Base-by-base conservation (phyloP, 352 stramenopile genomes). In the Peronospora destructor region DNA sequence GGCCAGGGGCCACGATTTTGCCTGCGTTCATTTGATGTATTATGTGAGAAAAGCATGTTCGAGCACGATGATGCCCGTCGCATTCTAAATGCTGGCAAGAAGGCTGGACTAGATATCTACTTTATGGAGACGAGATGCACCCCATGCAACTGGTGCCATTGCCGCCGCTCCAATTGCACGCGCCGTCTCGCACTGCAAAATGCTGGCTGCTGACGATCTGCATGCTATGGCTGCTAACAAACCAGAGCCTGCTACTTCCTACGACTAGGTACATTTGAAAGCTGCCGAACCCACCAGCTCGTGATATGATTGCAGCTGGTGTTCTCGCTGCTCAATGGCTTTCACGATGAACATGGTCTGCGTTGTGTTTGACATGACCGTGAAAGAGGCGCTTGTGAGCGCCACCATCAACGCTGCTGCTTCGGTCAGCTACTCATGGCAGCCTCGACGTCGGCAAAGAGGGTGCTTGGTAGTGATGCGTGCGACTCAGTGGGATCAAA, bases 281-380 rank as follows among this genome's bases (percentile, higher is more conserved):
- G 56, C 59, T 93, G 21, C 65, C 68, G 21, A 88, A 72, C 79
- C 21, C n/a, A n/a, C n/a, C n/a, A n/a, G n/a, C n/a, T n/a, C 71
- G 77, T 37, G 73, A 84, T 45, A 84, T 91, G 73, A 86, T 92
- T 37, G 51, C 66, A 10, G 66, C 62, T 25, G 61, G 59, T 14
- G 82, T 93, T 36, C 76, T 77, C 0, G 68, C 91, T 13, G 82
- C 82, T 93, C 79, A 47, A 91, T 93, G 82, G 66, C 82, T 16
- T 68, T 91, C 45, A 88, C 79, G 29, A 93, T 93, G 82, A 88
- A 93, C 64, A 87, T 91, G 74, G 73, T 75, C 5, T 93, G 82
- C 59, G 76, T 90, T 59, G 68, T 78, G 21, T 86, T 93, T 48
- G 66, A 71, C 26, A 85, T 93, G 82, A 91, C 77, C 42, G 87